Conservation (phyloP, 768 basidiomycete genomes). For the Holtermanniella nyarrowii region DNA sequence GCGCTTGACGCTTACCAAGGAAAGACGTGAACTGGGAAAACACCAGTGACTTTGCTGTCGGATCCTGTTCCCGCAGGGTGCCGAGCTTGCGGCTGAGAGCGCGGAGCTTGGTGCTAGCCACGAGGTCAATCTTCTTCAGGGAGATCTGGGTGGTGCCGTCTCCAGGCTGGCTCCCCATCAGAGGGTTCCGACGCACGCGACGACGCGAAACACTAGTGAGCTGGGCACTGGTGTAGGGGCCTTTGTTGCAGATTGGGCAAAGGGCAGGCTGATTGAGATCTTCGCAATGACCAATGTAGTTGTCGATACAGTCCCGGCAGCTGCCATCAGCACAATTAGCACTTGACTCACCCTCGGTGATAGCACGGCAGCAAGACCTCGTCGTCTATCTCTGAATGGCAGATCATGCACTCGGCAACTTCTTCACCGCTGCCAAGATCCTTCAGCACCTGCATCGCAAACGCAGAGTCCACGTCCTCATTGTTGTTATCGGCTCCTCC, state of each 20-base stretch:
- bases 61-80: slow-evolving; percentile 51
- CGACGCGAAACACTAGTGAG: slow-evolving; percentile 30
- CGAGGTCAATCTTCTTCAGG: slow-evolving; percentile 70
- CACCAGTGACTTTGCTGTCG: slow-evolving; percentile 49
- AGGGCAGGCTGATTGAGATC: slow-evolving; percentile 59
- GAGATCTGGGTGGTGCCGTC: slow-evolving; percentile 42
- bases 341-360: slow-evolving; percentile 40
- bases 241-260: slow-evolving; percentile 62
- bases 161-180: slow-evolving; percentile 14
- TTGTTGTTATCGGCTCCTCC: slow-evolving; percentile 44
- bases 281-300: slow-evolving; percentile 58
- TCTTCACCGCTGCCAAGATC: slow-evolving; percentile 28
- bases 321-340: slow-evolving; percentile 42
- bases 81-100: slow-evolving; percentile 67
- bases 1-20: slow-evolving; percentile 19
- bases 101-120: slow-evolving; percentile 81
- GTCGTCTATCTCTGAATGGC: slow-evolving; percentile 45
- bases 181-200: slow-evolving; percentile 23
- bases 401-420: slow-evolving; percentile 41
- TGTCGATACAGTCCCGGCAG: slow-evolving; percentile 82
- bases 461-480: slow-evolving; percentile 37
- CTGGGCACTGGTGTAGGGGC: slow-evolving; percentile 30
- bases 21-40: slow-evolving; percentile 40
- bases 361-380: slow-evolving; percentile 46
- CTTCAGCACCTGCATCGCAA: slow-evolving; percentile 48